These are phyloP conservation scores for Pythium coloratum DNA, from an alignment of 352 stramenopile genomes.

Conservation along the genomic window DNA sequence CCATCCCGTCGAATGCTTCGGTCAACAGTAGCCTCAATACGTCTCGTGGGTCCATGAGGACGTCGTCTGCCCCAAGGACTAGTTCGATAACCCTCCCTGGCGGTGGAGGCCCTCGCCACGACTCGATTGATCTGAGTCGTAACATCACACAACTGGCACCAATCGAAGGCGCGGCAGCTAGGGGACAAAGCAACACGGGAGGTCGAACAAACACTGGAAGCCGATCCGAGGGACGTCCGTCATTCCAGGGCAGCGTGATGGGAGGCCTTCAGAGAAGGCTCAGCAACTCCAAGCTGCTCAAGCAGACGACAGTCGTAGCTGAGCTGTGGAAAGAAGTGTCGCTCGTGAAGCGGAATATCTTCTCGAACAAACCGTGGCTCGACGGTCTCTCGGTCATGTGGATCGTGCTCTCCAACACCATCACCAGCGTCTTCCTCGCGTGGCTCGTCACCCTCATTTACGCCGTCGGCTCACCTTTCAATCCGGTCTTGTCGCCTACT, in stretches of 20 bases:
- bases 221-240: background rate
- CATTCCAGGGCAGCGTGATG: conserved; percentile 5
- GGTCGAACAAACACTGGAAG: background rate
- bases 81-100: background rate
- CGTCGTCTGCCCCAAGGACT: background rate
- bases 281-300: conserved; percentile 11
- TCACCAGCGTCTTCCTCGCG: conserved; percentile 26
- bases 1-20: background rate
- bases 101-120: background rate
- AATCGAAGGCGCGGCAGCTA: background rate
- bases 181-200: background rate
- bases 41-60: background rate
- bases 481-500: conserved; percentile 15
- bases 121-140: background rate
- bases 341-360: conserved; percentile 35
- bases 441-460: conserved; percentile 27
- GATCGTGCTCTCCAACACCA: conserved; percentile 36
- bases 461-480: conserved; percentile 29
- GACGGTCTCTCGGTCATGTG: conserved; percentile 34
- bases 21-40: background rate
- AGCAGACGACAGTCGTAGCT: conserved; percentile 16
- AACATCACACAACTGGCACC: background rate
- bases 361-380: conserved; percentile 31
- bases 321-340: conserved; percentile 33
- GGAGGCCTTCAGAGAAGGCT: conserved; percentile 12